phyloP scores from a whole-genome alignment of 805 yeast genomes.

The Metschnikowia amazonensis region DNA sequence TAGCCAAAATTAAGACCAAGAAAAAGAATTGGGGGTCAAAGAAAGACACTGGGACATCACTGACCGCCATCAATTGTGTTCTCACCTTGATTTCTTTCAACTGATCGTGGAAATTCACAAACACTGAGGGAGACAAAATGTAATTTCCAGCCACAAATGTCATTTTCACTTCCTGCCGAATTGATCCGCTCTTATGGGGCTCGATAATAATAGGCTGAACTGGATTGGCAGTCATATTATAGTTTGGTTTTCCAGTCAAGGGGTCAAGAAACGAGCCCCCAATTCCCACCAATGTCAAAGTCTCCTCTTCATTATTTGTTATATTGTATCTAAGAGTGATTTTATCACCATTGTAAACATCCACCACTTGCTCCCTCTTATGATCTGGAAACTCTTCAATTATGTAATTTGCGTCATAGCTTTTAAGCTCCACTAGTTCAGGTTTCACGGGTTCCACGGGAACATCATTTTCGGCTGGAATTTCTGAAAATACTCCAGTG shows the following conservation, averaged over 20 bases:
- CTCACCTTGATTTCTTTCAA: constrained; percentile 54
- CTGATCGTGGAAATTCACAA: constrained; percentile 46
- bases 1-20: constrained; percentile 51
- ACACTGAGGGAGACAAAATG: constrained; percentile 56
- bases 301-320: constrained; percentile 49
- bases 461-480: neutral
- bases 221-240: constrained; percentile 62
- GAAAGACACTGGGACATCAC: constrained; percentile 63
- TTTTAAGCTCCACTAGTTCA: constrained; percentile 16
- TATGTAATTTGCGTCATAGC: constrained; percentile 47
- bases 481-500: constrained; percentile 9
- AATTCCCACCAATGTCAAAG: constrained; percentile 56
- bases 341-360: constrained; percentile 48
- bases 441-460: constrained; percentile 3
- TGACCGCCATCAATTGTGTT: constrained; percentile 54
- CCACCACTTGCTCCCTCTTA: constrained; percentile 38
- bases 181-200: constrained; percentile 45
- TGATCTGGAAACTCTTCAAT: constrained; percentile 44
- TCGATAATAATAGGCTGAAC: constrained; percentile 57
- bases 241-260: constrained; percentile 44
- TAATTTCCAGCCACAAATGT: constrained; percentile 56
- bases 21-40: constrained; percentile 71
- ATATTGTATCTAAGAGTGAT: constrained; percentile 50
- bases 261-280: constrained; percentile 64
- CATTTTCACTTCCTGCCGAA: constrained; percentile 59